Conservation (phyloP, 345 rosid genomes). For the Camelina laxa region DNA sequence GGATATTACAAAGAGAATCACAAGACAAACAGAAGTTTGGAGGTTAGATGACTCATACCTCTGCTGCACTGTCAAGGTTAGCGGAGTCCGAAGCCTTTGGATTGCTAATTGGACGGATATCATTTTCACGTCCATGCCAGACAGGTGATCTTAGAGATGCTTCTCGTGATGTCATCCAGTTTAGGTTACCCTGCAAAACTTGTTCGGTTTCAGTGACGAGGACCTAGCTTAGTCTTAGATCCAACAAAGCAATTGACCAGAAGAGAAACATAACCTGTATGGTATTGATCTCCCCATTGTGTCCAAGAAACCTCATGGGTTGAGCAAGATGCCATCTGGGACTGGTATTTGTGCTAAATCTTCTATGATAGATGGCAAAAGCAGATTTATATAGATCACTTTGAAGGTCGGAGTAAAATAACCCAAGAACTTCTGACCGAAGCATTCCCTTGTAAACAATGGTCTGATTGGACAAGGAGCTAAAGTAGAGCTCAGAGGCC, state of each 20-base stretch:
- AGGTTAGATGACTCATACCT: slow-evolving; percentile 57
- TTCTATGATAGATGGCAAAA: slow-evolving; percentile 94
- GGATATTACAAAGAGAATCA: slow-evolving; percentile 26
- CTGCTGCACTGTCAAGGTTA: slow-evolving; percentile 97
- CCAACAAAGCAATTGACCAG: slow-evolving; percentile 24
- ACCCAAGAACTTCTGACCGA: slow-evolving; percentile 96
- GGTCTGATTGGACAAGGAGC: slow-evolving; percentile 96
- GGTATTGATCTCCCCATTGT: slow-evolving; percentile 99
- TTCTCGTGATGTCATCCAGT: slow-evolving; percentile 99
- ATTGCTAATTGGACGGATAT: slow-evolving; percentile 93
- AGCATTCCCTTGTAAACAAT: slow-evolving; percentile 99
- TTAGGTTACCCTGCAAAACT: slow-evolving; percentile 84
- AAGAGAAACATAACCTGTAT: slow-evolving; percentile 69
- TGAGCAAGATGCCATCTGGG: slow-evolving; percentile 99
- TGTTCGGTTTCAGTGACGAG: slow-evolving; percentile 33
- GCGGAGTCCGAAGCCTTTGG: slow-evolving; percentile 96
- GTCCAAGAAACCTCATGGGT: slow-evolving; percentile 99
- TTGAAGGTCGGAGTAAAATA: slow-evolving; percentile 84
- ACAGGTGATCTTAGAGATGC: slow-evolving; percentile 85
- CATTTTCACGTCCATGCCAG: slow-evolving; percentile 96
- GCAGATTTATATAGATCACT: slow-evolving; percentile 76
- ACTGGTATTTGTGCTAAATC: slow-evolving; percentile 97
- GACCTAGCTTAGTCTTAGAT: slow-evolving; percentile 15
- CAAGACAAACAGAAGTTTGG: slow-evolving; percentile 23
- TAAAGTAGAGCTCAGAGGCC: slow-evolving; percentile 90